Evolutionary conservation across 2,329 filamentous ascomycete genomes (phyloP).

Genomic region (Aureobasidium sp.): DNA sequence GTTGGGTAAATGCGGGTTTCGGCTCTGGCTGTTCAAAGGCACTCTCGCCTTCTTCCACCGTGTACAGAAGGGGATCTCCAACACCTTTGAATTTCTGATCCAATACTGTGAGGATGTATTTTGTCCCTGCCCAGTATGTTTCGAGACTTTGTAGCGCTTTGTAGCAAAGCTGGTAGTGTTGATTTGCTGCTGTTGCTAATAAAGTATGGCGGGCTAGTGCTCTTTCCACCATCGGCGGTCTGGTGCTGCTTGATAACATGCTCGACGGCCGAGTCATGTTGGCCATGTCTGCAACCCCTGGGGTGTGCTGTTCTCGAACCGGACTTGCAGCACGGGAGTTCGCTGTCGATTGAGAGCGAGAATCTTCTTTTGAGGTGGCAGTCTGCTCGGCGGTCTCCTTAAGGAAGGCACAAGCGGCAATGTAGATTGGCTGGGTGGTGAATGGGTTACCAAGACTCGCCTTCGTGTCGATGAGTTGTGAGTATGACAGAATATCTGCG

Average conservation of each 20-base stretch:
- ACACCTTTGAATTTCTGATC: conserved; percentile 85
- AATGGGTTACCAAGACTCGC: conserved; percentile 85
- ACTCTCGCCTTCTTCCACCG: conserved; percentile 68
- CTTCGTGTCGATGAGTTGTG: conserved; percentile 75
- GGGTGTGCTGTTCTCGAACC: conserved; percentile 22
- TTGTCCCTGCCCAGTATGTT: conserved; percentile 76
- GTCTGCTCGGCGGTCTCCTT: conserved; percentile 71
- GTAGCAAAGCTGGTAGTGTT: conserved; percentile 83
- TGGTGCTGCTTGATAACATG: background rate
- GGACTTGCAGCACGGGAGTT: conserved; percentile 37
- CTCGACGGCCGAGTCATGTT: background rate
- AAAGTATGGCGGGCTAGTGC: conserved; percentile 59
- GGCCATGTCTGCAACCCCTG: background rate
- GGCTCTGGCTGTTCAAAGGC: conserved; percentile 47
- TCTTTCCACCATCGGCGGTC: conserved; percentile 9
- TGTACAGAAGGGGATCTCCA: conserved; percentile 62
- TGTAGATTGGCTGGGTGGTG: conserved; percentile 81
- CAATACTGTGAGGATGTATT: conserved; percentile 77
- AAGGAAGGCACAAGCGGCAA: conserved; percentile 80
- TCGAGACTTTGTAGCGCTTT: conserved; percentile 75
- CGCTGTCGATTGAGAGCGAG: conserved; percentile 27
- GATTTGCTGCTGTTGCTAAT: conserved; percentile 70
- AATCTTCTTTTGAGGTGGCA: conserved; percentile 53
- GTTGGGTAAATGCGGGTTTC: conserved; percentile 39
- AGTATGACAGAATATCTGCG: conserved; percentile 78